Percentiles rank a stretch among this genome's conserved stretches.
Conservation (phyloP, 805 yeast genomes). For the Nakazawaea sp. region DNA sequence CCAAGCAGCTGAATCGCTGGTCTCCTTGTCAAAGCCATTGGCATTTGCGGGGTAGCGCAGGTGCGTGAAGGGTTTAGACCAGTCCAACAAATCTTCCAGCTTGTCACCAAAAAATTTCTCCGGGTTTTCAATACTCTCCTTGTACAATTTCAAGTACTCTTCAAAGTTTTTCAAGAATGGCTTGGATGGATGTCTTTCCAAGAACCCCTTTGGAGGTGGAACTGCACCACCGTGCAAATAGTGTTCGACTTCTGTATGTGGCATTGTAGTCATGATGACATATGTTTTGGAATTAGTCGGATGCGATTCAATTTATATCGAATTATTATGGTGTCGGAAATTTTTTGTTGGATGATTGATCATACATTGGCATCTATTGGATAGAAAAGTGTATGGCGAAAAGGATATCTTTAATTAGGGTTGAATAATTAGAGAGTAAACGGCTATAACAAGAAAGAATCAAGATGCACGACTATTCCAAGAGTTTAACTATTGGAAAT, state of each 20-base stretch:
- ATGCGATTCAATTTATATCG: no score
- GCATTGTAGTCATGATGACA: slow-evolving; percentile 4
- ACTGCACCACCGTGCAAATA: slow-evolving; percentile 22
- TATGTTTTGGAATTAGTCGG: no score
- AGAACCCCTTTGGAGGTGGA: slow-evolving; percentile 26
- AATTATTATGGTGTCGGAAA: no score
- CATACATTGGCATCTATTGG: no score
- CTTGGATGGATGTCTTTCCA: slow-evolving; percentile 33
- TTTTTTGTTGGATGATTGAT: no score
- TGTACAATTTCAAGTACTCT: slow-evolving; percentile 42
- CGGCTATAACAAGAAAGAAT: no score
- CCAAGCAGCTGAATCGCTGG: slow-evolving; percentile 59
- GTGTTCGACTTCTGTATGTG: slow-evolving; percentile 20
- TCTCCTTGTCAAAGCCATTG: slow-evolving; percentile 37
- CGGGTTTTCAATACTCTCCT: slow-evolving; percentile 52
- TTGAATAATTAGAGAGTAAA: no score
- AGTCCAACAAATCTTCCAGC: slow-evolving; percentile 41
- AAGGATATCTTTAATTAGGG: no score
- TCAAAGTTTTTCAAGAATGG: slow-evolving; percentile 44
- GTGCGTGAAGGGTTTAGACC: slow-evolving; percentile 45
- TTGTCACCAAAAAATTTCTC: slow-evolving; percentile 45
- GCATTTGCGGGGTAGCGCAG: slow-evolving; percentile 36
- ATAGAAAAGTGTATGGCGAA: no score
- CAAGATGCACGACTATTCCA: no score
- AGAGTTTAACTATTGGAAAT: no score